Evolutionary conservation across 179 eudicot species (phyloP).

Genomic region (Nepenthes alata): DNA sequence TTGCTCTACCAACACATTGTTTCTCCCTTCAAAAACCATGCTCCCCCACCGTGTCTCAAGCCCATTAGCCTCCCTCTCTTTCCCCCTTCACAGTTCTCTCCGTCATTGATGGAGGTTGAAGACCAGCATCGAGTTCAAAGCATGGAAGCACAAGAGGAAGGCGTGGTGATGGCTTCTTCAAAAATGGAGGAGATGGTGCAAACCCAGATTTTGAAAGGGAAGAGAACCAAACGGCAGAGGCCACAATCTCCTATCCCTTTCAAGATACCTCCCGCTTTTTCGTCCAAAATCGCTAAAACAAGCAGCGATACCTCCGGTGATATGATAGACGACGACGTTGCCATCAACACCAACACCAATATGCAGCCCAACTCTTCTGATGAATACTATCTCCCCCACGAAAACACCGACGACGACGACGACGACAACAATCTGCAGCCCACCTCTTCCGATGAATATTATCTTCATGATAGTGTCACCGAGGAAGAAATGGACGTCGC

Average conservation of each 20-base stretch:
- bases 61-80: not conserved
- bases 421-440: not conserved
- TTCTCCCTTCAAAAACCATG: not conserved
- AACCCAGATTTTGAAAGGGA: constrained; percentile 38
- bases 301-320: constrained; percentile 32
- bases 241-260: constrained; percentile 47
- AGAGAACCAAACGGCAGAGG: constrained; percentile 58
- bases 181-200: not conserved
- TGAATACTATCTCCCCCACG: constrained; percentile 1
- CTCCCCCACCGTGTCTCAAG: not conserved
- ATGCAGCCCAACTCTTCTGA: not conserved
- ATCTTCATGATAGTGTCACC: constrained; percentile 7
- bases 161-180: not conserved
- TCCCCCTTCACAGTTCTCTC: not conserved
- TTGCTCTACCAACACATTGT: not conserved
- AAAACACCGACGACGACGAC: constrained; percentile 5
- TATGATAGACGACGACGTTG: constrained; percentile 3
- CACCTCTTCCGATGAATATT: constrained; percentile 1
- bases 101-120: not conserved
- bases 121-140: not conserved
- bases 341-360: not conserved
- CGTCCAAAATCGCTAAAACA: constrained; percentile 15
- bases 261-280: constrained; percentile 13
- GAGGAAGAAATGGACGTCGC: constrained; percentile 75
- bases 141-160: no score